phyloP scores from a whole-genome alignment of 2,329 filamentous ascomycete genomes.

The Trichoderma sp. region DNA sequence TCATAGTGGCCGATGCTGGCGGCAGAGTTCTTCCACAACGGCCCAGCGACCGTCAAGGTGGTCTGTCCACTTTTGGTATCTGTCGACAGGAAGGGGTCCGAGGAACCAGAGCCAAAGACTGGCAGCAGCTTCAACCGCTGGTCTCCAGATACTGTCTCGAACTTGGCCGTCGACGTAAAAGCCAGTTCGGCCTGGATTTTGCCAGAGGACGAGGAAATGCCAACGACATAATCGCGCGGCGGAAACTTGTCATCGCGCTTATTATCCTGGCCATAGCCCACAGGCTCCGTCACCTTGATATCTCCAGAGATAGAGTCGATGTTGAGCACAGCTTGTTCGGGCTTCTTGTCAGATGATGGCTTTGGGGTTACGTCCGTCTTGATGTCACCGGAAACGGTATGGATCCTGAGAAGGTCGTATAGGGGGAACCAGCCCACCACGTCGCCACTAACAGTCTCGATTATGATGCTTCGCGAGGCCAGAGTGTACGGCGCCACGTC shows the following conservation, averaged over 20 bases:
- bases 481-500: constrained; percentile 45
- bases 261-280: constrained; percentile 35
- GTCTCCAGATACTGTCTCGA: constrained; percentile 48
- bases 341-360: constrained; percentile 39
- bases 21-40: constrained; percentile 44
- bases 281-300: constrained; percentile 47
- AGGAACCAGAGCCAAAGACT: constrained; percentile 41
- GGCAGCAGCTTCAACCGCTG: constrained; percentile 48
- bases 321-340: constrained; percentile 46
- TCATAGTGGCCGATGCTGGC: background rate
- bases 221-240: constrained; percentile 51
- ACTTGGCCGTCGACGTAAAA: constrained; percentile 42
- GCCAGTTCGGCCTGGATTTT: constrained; percentile 46
- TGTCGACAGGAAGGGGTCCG: constrained; percentile 44
- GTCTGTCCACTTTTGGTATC: constrained; percentile 49
- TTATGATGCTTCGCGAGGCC: constrained; percentile 46
- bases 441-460: constrained; percentile 48
- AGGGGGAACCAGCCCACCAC: constrained; percentile 56
- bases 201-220: constrained; percentile 50
- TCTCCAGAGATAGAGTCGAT: constrained; percentile 49
- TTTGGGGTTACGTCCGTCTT: constrained; percentile 47
- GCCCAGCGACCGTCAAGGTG: constrained; percentile 46
- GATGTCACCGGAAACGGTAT: constrained; percentile 50
- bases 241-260: constrained; percentile 41
- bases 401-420: constrained; percentile 51